phyloP scores from a whole-genome alignment of 2,329 filamentous ascomycete species.

The Nemania serpens region DNA sequence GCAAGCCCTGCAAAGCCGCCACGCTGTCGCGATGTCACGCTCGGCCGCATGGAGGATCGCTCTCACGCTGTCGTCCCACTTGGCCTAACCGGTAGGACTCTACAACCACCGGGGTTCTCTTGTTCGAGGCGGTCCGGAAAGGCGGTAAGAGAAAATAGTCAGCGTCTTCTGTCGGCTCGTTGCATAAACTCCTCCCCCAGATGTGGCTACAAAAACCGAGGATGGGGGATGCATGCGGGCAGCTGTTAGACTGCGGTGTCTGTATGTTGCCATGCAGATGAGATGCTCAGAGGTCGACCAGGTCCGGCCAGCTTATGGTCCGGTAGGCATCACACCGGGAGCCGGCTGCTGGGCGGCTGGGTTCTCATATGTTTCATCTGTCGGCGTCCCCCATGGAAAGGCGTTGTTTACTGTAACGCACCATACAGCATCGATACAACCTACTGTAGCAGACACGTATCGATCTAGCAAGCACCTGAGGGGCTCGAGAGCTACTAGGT shows the following conservation, averaged over 20 bases:
- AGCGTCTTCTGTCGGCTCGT: constrained; percentile 23
- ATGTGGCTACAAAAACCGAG: constrained; percentile 33
- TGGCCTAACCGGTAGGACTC: constrained; percentile 21
- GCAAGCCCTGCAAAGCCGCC: constrained; percentile 17
- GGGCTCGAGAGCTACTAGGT: neutral
- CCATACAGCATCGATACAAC: neutral
- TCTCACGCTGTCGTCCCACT: constrained; percentile 27
- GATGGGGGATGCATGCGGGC: constrained; percentile 29
- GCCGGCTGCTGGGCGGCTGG: constrained; percentile 14
- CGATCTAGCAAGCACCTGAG: too few relatives aligned
- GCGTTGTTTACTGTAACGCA: neutral
- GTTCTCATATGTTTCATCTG: neutral
- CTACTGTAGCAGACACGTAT: too few relatives aligned
- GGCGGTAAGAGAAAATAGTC: constrained; percentile 31
- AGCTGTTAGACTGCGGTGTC: constrained; percentile 1
- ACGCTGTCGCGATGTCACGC: constrained; percentile 25
- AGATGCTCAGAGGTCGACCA: constrained; percentile 21
- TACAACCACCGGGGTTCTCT: constrained; percentile 18
- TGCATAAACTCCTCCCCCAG: constrained; percentile 22
- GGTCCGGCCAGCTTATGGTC: constrained; percentile 21
- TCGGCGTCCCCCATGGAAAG: neutral
- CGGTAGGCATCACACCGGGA: constrained; percentile 15
- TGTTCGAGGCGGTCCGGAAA: constrained; percentile 26
- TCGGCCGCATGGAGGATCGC: constrained; percentile 28
- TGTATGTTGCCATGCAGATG: constrained; percentile 13